Base-by-base conservation (phyloP, 2,329 filamentous ascomycete species). In the Penicillium sp. region DNA sequence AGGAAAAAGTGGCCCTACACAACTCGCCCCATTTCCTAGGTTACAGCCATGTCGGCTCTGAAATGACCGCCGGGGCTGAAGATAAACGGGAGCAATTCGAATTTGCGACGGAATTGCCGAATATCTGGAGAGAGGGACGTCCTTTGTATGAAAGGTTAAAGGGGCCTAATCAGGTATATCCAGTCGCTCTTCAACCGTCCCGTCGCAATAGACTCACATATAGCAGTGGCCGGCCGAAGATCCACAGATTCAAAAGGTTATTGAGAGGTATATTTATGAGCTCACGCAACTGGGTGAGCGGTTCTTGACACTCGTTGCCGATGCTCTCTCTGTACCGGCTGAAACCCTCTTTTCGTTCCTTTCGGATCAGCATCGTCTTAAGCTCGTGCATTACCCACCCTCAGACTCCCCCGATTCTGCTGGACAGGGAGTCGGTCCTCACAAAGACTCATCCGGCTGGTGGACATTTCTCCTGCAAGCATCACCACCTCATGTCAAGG, bases 401-500 rank as follows among this genome's bases (percentile, higher is more conserved):
- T 28, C 27, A 15, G 51, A 52, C 9, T 20, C 39, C 6, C 55
- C 43, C 23, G 0, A 47, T 52, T 2, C 42, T 46, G 12, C 29
- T 0, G 38, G 47, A 3, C 80, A 83, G 65, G 81, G 81, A 1
- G 80, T 84, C 1, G 81, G 81, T 0, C 77, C 81, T 0, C 81
- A 84, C 66, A 83, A 83, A 58, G 80, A 82, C 61, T 83, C 78
- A 0, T 82, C 80, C 0, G 81, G 81, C 3, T 84, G 80, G 80
- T 81, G 81, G 70, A 84, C 82, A 0, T 84, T 85, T 53, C 73
- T 85, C 3, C 75, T 82, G 1, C 82, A 85, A 61, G 78, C 81
- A 6, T 80, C 78, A 0, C 73, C 76, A 2, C 75, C 79, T 3
- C 67, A 74, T 8, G 68, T 76, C 1, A 62, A 72, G 33, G 74